Base-by-base conservation (phyloP, 805 yeast species). In the Candida sakaeoensis region DNA sequence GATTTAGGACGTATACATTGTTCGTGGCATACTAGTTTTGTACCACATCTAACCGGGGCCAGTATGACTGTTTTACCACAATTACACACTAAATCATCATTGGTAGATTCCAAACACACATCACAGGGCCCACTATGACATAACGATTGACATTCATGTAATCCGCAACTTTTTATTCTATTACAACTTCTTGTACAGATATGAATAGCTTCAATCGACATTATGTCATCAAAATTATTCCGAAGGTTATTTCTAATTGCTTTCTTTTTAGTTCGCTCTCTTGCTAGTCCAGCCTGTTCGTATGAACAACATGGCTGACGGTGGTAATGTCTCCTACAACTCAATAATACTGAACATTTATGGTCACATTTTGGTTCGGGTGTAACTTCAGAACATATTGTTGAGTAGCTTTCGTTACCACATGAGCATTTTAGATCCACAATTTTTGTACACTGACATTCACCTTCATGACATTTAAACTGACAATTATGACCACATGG, bases 1-100 rank as follows among this genome's bases (percentile, higher is more conserved):
- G 58, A 48, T 24, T 67, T 68, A 2, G 65, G 66, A 36, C 86
- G 66, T 3, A 65, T 60, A 58, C 96, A 87, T 45, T 76, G 88
- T 44, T 75, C 72, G 17, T 65, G 68, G 61, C 96, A 87, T 8
- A 69, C 70, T 3, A 85, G 55, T 33, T 60, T 68, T 0, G 86
- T 77, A 10, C 95, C 95, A 63, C 96, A 87, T 47, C 95, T 65
- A 8, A 86, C 87, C 0, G 96, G 96, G 0, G 95, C 95, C 15
- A 71, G 73, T 5, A 87, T 69, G 3, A 84, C 73, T 0, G 95
- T 87, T 46, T 73, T 70, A 2, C 95, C 95, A 65, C 96, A 87
- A 36, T 82, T 74, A 54, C 96, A 87, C 2, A 79, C 75, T 49
- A 85, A 63, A 55, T 87, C 95, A 14, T 85, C 87, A 29, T 80